A percentile compares a stretch with the other conserved stretches of the same genome.
These are phyloP conservation scores for Gossypium davidsonii DNA, from an alignment of 441 rosid species.

Conservation along the genomic window DNA sequence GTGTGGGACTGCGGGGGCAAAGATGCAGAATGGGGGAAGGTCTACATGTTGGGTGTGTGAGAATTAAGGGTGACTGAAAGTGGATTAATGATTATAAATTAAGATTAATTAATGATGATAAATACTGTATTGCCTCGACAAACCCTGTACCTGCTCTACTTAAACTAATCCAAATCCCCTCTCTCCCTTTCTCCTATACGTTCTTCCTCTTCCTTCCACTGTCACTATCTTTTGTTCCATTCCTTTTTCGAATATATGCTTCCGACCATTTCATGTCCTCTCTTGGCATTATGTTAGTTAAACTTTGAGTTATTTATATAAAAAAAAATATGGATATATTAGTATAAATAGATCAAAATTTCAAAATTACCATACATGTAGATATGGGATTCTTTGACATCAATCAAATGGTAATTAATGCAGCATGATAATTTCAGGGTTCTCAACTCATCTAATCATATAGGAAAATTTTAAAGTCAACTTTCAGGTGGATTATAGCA, in stretches of 20 bases:
- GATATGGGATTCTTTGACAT: background rate
- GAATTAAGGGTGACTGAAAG: slow-evolving; percentile 15
- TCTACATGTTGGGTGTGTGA: slow-evolving; percentile 47
- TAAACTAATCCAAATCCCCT: slow-evolving; percentile 20
- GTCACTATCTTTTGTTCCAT: slow-evolving; percentile 46
- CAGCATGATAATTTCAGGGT: background rate
- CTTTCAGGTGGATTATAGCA: slow-evolving; percentile 12
- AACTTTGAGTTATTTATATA: no score
- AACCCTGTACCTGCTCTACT: slow-evolving; percentile 16
- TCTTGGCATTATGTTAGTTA: slow-evolving; percentile 10
- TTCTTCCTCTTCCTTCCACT: slow-evolving; percentile 11
- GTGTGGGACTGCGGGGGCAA: slow-evolving; percentile 30
- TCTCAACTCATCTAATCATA: background rate
- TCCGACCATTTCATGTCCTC: background rate
- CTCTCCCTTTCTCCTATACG: background rate
- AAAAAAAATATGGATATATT: no score
- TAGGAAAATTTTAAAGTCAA: background rate
- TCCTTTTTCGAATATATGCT: slow-evolving; percentile 39
- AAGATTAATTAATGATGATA: background rate
- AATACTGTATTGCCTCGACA: background rate
- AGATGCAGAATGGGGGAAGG: slow-evolving; percentile 15
- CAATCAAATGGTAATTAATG: background rate
- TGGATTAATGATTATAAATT: slow-evolving; percentile 27
- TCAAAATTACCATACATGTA: background rate
- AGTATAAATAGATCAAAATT: no score